Base-by-base conservation (phyloP, 495 filamentous ascomycete species). In the Trichoderma gamsii region DNA sequence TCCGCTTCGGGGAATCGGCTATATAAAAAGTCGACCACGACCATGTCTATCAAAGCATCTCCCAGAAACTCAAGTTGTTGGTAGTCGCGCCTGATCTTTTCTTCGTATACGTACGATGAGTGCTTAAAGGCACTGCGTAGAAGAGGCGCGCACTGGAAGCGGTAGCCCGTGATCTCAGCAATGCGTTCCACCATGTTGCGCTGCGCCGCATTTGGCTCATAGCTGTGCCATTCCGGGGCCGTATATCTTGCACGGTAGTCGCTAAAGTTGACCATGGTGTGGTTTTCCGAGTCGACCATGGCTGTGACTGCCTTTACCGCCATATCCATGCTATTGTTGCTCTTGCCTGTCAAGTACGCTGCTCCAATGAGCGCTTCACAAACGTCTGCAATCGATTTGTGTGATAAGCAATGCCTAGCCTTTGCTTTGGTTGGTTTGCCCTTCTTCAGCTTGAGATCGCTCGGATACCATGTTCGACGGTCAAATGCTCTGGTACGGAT, bases 361-460 rank as follows among this genome's bases (percentile, higher is more conserved):
- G 93, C 95, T 18, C 93, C 95, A 66, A 99, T 98, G 70, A 98
- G 74, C 3, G 95, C 95, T 76, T 99, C 95, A 68, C 92, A 97
- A 23, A 99, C 93, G 79, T 99, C 95, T n/a, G 95, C 95, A 74
- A 97, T 90, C 4, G 91, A 88, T 78, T 99, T 99, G 73, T 97
- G 90, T 3, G 86, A 90, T 7, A 99, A 85, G 0, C 78, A 73
- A 72, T 97, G 94, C 38, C 70, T 71, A 0, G 25, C 59, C 27
- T 76, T 74, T 68, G 85, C 79, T 8, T 79, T 82, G 41, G 44
- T n/a, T 16, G 27, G 77, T 76, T 82, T 83, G 27, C 82, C 80
- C 67, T 80, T 84, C 21, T 83, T 88, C 41, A 85, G 69, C 0
- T 70, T 71, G 4, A 96, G 80, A 2, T 91, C 90, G 68, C 90